Conservation (phyloP, 2,329 filamentous ascomycete species). For the Penicillium capsulatum region DNA sequence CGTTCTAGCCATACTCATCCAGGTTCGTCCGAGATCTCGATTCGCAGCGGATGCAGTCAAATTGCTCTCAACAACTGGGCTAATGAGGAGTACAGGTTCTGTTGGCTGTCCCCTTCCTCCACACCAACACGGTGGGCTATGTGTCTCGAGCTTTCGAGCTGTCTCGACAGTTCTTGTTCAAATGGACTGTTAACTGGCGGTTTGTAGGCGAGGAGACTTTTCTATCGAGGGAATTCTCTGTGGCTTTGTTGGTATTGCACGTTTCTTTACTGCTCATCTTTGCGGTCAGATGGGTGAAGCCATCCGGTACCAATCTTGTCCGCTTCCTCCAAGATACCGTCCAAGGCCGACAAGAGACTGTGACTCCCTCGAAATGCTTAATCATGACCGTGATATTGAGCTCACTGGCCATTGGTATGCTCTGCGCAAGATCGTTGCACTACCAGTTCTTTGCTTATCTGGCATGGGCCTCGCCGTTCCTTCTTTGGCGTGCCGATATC, state of each 20-base stretch:
- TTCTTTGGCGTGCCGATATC: conserved; percentile 73
- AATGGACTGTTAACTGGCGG: conserved; percentile 99
- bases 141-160: conserved; percentile 82
- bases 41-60: too few relatives aligned
- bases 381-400: conserved; percentile 72
- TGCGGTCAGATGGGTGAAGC: conserved; percentile 66
- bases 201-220: conserved; percentile 85
- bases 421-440: conserved; percentile 83
- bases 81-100: conserved; percentile 40
- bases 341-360: conserved; percentile 53
- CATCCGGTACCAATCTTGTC: conserved; percentile 56
- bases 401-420: conserved; percentile 71
- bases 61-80: too few relatives aligned
- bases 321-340: conserved; percentile 52
- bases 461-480: conserved; percentile 80
- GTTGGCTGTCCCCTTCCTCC: conserved; percentile 63
- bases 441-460: conserved; percentile 95
- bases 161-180: conserved; percentile 85
- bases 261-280: conserved; percentile 63
- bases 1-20: conserved; percentile 69
- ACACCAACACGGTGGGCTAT: conserved; percentile 65
- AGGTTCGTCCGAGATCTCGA: conserved; percentile 50
- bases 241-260: conserved; percentile 64
- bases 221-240: conserved; percentile 65
- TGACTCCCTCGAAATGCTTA: conserved; percentile 64